Conservation (phyloP, 2,329 filamentous ascomycete species). For the Fusarium coicis region DNA sequence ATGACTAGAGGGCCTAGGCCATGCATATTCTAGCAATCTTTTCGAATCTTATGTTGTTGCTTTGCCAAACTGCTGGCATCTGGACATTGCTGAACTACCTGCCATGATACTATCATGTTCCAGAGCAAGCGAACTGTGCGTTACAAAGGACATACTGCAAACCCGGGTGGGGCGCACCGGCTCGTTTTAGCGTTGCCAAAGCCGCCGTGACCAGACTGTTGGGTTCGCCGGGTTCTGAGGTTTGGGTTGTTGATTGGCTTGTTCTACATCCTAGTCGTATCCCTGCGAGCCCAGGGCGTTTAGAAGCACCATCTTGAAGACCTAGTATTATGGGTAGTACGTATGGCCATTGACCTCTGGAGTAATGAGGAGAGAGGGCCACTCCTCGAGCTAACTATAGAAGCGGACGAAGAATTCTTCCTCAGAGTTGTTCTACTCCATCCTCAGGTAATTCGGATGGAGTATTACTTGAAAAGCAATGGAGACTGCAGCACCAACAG, state of each 20-base stretch:
- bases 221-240: constrained; percentile 44
- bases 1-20: background rate
- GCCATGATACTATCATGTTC: background rate
- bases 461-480: background rate
- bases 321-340: constrained; percentile 1
- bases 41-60: background rate
- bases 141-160: constrained; percentile 30
- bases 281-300: constrained; percentile 34
- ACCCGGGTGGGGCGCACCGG: constrained; percentile 39
- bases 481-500: constrained; percentile 16
- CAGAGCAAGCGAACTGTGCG: constrained; percentile 16
- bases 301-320: constrained; percentile 23
- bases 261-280: constrained; percentile 19
- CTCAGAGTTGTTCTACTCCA: background rate
- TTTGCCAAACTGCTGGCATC: background rate
- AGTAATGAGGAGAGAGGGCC: constrained; percentile 10
- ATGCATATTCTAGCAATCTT: background rate
- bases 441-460: constrained; percentile 10
- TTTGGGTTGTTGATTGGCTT: constrained; percentile 38
- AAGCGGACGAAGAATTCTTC: constrained; percentile 9
- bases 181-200: constrained; percentile 45
- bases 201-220: constrained; percentile 51
- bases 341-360: constrained; percentile 4
- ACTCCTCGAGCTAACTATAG: constrained; percentile 22
- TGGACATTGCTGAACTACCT: background rate